Base-by-base conservation (phyloP, 306 rosid species). In the Lupinus albus region DNA sequence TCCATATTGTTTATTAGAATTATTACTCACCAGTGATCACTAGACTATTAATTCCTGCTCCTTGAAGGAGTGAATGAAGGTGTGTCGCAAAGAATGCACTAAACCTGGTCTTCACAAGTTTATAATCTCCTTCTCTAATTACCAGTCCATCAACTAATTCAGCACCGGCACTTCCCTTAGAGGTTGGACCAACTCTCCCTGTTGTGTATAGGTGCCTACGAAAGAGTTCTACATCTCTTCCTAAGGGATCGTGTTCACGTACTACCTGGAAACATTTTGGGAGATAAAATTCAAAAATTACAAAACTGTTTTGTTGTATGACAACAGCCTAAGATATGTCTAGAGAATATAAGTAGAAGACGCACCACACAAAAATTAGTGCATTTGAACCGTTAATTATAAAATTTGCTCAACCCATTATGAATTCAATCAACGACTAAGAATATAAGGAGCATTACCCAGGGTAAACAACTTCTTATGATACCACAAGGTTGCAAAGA, bases 71-170 rank as follows among this genome's bases (percentile, higher is more conserved):
- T 6, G 88, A 82, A 83, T 88, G 88, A 57, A 89, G 91, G 64
- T 88, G 84, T 50, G 97, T 89, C 8, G 85, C 78, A 78, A 89
- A 93, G 79, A 93, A 93, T 33, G 96, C 95, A 82, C 98, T 92
- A 58, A 93, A 89, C 61, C 97, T 81, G 7, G 91, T 89, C 74
- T 89, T 93, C 48, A 88, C 98, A 68, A 93, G 42, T 72, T 89
- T 88, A 73, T 86, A 89, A 58, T 89, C 98, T 56, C 85, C 97
- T 80, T 88, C 97, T 82, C 76, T 73, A 35, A 89, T 84, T 69
- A 74, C 86, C 48, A 93, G 70, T 38, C 98, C 97, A 56, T 89
- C 90, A 17, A 85, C 89, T 51, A 88, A 77, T 41, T 93, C 97
- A 21, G 90, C 84, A 50, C 98, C 98, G 61, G 15, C 71, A 36